A percentile compares a stretch with the other conserved stretches of the same genome.
Evolutionary conservation across 768 basidiomycete genomes (phyloP).

Genomic region (Leucocoprinus leucothites): DNA sequence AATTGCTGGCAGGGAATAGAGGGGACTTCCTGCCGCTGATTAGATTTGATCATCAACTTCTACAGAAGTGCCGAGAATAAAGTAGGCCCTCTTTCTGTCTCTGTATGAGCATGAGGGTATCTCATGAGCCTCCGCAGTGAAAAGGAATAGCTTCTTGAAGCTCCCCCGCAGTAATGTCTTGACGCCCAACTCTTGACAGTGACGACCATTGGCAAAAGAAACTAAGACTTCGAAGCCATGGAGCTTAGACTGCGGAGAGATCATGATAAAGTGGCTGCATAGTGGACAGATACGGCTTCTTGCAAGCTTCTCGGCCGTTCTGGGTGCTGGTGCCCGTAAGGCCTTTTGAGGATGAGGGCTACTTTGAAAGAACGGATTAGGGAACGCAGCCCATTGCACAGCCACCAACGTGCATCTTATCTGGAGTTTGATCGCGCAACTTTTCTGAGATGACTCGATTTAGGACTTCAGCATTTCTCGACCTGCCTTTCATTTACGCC

Average conservation of each 20-base stretch:
- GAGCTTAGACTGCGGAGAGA: not conserved
- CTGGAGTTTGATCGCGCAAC: conserved; percentile 3
- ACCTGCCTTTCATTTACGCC: no score
- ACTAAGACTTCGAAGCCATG: no score
- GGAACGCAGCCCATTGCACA: conserved; percentile 2
- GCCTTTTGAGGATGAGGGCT: no score
- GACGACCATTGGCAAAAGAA: no score
- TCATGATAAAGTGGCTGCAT: not conserved
- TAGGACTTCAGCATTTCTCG: not conserved
- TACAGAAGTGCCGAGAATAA: not conserved
- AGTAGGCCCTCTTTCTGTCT: not conserved
- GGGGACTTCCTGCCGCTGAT: conserved; percentile 9
- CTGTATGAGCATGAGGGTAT: not conserved
- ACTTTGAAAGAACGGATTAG: no score
- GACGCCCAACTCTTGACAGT: no score
- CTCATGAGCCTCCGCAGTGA: not conserved
- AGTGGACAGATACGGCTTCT: not conserved
- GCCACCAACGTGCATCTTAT: conserved; percentile 12
- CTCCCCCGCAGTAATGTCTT: no score
- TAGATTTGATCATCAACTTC: not conserved
- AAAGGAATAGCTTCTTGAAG: not conserved
- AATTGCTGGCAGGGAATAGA: conserved; percentile 1
- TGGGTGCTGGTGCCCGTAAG: no score
- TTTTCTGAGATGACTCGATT: conserved; percentile 8
- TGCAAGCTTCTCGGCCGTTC: not conserved